Percentiles rank a stretch among this genome's conserved stretches.
phyloP scores from a whole-genome alignment of 2,329 filamentous ascomycete species.

The Penicillium hordei region DNA sequence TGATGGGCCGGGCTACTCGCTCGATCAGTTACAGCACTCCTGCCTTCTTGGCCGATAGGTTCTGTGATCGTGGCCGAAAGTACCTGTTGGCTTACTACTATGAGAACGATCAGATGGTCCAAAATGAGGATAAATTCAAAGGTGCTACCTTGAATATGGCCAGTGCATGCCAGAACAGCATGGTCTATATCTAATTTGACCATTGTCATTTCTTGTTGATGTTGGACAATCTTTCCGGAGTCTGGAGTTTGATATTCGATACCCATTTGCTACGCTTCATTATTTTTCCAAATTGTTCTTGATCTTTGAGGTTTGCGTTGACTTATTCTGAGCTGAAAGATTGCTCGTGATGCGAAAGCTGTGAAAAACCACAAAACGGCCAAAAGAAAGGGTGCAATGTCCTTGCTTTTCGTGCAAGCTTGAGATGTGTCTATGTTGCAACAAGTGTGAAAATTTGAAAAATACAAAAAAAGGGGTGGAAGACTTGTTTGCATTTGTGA shows the following conservation, averaged over 20 bases:
- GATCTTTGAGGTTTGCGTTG: background rate
- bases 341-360: background rate
- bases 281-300: background rate
- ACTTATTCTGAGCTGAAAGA: background rate
- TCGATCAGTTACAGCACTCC: conserved; percentile 25
- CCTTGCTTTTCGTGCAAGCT: background rate
- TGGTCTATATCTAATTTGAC: conserved; percentile 9
- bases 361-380: background rate
- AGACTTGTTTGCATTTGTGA: background rate
- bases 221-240: background rate
- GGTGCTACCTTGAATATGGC: background rate
- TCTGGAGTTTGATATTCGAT: background rate
- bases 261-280: background rate
- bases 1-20: conserved; percentile 29
- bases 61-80: conserved; percentile 24
- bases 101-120: background rate
- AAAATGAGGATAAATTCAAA: background rate
- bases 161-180: background rate
- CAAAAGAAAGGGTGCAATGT: background rate
- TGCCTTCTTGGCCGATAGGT: conserved; percentile 27
- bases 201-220: background rate
- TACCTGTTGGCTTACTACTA: conserved; percentile 16
- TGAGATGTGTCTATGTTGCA: background rate
- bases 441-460: background rate
- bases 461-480: background rate